Evolutionary conservation across 306 rosid species (phyloP).

Genomic region (Dalbergia cultrata): DNA sequence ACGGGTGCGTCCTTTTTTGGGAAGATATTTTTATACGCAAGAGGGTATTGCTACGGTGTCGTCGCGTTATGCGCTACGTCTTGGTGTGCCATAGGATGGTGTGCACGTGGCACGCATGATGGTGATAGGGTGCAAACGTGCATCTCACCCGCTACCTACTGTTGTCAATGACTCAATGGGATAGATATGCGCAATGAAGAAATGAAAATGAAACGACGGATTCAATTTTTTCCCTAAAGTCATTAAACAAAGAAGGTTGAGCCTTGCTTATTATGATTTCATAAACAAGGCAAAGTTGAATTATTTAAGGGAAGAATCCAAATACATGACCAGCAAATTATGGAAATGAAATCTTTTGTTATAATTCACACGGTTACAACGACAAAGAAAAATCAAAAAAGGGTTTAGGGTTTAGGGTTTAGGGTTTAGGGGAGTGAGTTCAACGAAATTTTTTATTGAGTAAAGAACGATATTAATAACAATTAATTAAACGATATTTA

Average conservation of each 20-base stretch:
- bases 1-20: constrained; percentile 48
- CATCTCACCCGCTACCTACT: constrained; percentile 44
- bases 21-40: constrained; percentile 57
- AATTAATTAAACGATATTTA: too few relatives aligned
- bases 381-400: background rate
- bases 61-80: constrained; percentile 15
- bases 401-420: too few relatives aligned
- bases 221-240: background rate
- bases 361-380: background rate
- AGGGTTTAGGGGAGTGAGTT: too few relatives aligned
- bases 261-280: background rate
- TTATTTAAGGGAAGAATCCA: background rate
- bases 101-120: constrained; percentile 42
- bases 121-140: constrained; percentile 21
- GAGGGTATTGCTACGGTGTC: constrained; percentile 43
- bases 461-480: too few relatives aligned
- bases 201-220: background rate
- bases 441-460: background rate
- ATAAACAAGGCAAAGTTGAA: constrained; percentile 1
- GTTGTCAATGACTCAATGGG: constrained; percentile 13
- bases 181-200: background rate
- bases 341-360: background rate
- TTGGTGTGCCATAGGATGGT: background rate
- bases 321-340: background rate
- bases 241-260: background rate